Percentiles rank a stretch among this genome's conserved stretches.
Conservation (phyloP, 371 early-diverging fungal genomes). For the Catenaria anguillulae region DNA sequence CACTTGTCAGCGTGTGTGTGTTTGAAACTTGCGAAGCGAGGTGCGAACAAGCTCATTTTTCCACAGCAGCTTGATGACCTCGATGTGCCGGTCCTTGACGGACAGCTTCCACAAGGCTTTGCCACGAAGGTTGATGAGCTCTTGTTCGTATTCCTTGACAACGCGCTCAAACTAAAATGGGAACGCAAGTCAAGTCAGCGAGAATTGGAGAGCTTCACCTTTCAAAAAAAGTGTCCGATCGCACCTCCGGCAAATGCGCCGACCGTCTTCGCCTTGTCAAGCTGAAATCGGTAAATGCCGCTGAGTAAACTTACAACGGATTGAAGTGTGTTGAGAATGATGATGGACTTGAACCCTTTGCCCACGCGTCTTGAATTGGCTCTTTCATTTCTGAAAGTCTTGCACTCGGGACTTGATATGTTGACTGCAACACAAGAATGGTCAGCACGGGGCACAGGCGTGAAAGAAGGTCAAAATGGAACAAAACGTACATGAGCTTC, state of each 20-base stretch:
- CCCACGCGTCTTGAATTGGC: neutral
- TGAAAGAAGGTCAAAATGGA: neutral
- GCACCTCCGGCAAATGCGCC: neutral
- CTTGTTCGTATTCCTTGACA: neutral
- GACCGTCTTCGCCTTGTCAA: neutral
- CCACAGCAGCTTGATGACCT: neutral
- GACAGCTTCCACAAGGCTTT: neutral
- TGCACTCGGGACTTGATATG: conserved; percentile 3
- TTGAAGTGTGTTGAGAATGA: conserved; percentile 4
- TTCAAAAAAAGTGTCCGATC: neutral
- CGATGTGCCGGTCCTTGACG: conserved; percentile 1
- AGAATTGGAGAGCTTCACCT: neutral
- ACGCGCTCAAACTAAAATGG: neutral
- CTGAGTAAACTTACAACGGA: neutral
- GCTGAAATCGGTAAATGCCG: conserved; percentile 4
- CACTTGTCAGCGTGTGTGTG: conserved; percentile 2
- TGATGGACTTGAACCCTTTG: conserved; percentile 1
- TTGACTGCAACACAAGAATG: too few relatives aligned
- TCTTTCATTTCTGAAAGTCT: conserved; percentile 1
- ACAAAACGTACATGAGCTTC: neutral
- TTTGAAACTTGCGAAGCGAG: neutral
- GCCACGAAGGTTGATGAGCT: neutral
- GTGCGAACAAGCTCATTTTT: neutral
- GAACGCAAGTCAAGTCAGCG: neutral
- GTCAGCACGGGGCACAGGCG: neutral